These are phyloP conservation scores for Sphagnum magellanicum DNA, from an alignment of 228 moss, liverwort and hornwort genomes.

Conservation along the genomic window DNA sequence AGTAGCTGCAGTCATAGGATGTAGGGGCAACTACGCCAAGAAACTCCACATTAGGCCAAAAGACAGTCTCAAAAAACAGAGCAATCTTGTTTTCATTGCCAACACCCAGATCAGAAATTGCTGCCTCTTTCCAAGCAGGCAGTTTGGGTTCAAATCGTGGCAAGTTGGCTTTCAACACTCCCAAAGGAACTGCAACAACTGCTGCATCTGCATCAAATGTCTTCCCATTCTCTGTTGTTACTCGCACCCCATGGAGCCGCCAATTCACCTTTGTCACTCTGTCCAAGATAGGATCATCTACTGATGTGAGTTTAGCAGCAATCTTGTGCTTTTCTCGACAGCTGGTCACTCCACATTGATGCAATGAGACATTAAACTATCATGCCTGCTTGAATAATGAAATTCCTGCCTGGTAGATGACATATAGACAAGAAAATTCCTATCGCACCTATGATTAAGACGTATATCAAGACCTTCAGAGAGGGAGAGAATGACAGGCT, in stretches of 20 bases:
- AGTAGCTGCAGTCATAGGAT: conserved; percentile 64
- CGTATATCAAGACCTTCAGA: conserved; percentile 84
- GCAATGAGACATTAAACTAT: too few species aligned
- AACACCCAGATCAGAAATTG: conserved; percentile 48
- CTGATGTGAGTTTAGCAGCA: too few species aligned
- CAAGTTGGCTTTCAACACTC: conserved; percentile 31
- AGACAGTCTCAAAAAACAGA: conserved; percentile 49
- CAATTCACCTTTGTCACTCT: conserved; percentile 44
- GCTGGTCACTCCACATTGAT: too few species aligned
- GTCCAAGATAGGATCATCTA: background rate
- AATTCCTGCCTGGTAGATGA: too few species aligned
- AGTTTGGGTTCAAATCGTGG: conserved; percentile 46
- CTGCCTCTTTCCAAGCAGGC: conserved; percentile 54
- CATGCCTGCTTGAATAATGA: too few species aligned
- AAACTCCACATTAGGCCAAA: conserved; percentile 67
- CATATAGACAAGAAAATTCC: too few species aligned
- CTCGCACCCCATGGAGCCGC: conserved; percentile 43
- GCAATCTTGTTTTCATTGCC: conserved; percentile 69
- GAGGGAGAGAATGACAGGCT: conserved; percentile 72
- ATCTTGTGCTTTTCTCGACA: too few species aligned
- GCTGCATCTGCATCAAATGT: conserved; percentile 60
- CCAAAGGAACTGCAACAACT: conserved; percentile 51
- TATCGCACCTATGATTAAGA: conserved; percentile 53
- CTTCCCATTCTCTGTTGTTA: conserved; percentile 41
- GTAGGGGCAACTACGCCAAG: conserved; percentile 56